Percentiles rank a stretch among this genome's conserved stretches.
Evolutionary conservation across 306 rosid genomes (phyloP).

Genomic region (Gastrolobium villosum): DNA sequence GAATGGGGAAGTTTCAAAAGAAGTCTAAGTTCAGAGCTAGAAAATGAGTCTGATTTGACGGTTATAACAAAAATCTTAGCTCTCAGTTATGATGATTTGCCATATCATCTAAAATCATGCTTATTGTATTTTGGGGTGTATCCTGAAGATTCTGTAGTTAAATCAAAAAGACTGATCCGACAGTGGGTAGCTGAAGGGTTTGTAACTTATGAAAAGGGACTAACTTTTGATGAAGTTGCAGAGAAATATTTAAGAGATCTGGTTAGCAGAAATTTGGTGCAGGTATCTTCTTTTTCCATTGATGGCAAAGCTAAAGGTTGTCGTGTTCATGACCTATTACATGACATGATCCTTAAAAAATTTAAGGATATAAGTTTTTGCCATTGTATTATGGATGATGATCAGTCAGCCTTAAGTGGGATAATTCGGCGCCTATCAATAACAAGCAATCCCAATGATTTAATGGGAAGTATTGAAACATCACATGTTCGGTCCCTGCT

Average conservation of each 20-base stretch:
- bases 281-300: neutral
- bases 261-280: constrained; percentile 32
- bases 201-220: neutral
- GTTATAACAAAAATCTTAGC: neutral
- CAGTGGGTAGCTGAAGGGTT: constrained; percentile 31
- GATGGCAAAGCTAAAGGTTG: neutral
- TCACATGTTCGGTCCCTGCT: neutral
- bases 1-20: neutral
- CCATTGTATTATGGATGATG: neutral
- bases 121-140: constrained; percentile 26
- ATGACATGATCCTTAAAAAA: neutral
- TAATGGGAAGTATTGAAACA: neutral
- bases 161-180: neutral
- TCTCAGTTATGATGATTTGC: constrained; percentile 1
- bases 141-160: constrained; percentile 3
- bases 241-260: constrained; percentile 21
- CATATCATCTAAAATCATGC: neutral
- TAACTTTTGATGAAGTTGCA: constrained; percentile 1
- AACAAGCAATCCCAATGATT: neutral
- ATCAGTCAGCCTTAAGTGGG: neutral
- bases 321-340: constrained; percentile 11
- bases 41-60: neutral
- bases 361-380: neutral
- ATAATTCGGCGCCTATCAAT: neutral
- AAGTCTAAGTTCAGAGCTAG: neutral